These are phyloP conservation scores for Lachnellula arida DNA, from an alignment of 2,329 filamentous ascomycete species.

Conservation along the genomic window DNA sequence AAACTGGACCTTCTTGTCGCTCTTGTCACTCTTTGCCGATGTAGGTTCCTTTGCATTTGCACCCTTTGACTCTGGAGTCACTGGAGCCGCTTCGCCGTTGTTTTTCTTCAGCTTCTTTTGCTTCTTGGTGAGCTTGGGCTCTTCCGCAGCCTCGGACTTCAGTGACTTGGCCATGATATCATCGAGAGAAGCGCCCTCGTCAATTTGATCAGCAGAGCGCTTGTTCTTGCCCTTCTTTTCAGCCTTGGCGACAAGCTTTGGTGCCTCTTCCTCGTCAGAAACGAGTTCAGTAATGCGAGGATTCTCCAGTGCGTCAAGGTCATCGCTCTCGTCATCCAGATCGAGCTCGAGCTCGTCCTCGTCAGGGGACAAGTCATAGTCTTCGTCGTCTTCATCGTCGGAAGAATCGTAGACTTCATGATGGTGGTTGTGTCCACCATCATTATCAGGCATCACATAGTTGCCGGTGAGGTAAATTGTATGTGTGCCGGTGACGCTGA, in stretches of 20 bases:
- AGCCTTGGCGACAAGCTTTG: constrained; percentile 47
- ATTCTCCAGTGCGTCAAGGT: constrained; percentile 72
- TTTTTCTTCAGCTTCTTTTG: constrained; percentile 99
- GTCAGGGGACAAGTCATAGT: constrained; percentile 78
- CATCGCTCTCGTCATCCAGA: constrained; percentile 61
- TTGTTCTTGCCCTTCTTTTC: constrained; percentile 80
- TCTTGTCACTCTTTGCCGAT: constrained; percentile 48
- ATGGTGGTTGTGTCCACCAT: constrained; percentile 47
- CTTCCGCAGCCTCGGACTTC: constrained; percentile 49
- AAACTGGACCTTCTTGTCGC: constrained; percentile 96
- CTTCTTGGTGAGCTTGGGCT: constrained; percentile 86
- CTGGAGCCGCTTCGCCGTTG: constrained; percentile 76
- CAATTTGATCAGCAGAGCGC: constrained; percentile 71
- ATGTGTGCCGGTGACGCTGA: constrained; percentile 86
- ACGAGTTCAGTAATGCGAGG: constrained; percentile 81
- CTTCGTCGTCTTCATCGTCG: constrained; percentile 60
- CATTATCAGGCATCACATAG: constrained; percentile 72
- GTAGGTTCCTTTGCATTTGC: constrained; percentile 43
- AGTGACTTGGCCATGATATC: constrained; percentile 77
- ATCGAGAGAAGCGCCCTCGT: constrained; percentile 66
- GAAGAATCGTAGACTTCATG: constrained; percentile 59
- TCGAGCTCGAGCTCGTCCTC: constrained; percentile 66
- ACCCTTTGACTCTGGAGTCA: constrained; percentile 53
- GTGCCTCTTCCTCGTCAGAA: constrained; percentile 70
- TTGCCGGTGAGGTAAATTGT: constrained; percentile 91